phyloP scores from a whole-genome alignment of 805 yeast genomes.

The Scheffersomyces stipitis region DNA sequence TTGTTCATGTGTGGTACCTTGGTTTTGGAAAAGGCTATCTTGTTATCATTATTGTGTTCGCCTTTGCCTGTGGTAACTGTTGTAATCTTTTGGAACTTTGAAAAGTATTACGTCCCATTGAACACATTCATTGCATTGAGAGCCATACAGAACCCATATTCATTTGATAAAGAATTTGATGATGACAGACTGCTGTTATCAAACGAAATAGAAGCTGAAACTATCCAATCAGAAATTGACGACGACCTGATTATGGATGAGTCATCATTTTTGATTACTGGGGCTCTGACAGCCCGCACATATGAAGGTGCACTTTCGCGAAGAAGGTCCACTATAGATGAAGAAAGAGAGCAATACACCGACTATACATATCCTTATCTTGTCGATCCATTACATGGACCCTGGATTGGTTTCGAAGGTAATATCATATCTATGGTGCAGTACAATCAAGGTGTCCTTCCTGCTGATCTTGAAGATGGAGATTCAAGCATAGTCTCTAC shows the following conservation, averaged over 20 bases:
- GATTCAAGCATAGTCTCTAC: constrained; percentile 13
- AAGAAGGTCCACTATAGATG: constrained; percentile 53
- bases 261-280: constrained; percentile 20
- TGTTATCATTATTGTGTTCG: constrained; percentile 46
- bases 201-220: constrained; percentile 1
- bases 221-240: constrained; percentile 9
- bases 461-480: constrained; percentile 19
- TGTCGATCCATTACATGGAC: constrained; percentile 50
- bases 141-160: constrained; percentile 48
- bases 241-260: constrained; percentile 19
- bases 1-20: constrained; percentile 65
- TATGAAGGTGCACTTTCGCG: constrained; percentile 16
- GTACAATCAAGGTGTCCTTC: constrained; percentile 15
- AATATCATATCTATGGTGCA: constrained; percentile 46
- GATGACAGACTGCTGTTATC: constrained; percentile 25
- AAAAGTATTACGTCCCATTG: constrained; percentile 54
- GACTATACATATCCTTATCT: constrained; percentile 52
- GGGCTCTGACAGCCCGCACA: constrained; percentile 9
- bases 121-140: constrained; percentile 57
- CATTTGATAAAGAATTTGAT: constrained; percentile 42
- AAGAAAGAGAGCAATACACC: constrained; percentile 51
- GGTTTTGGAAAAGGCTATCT: constrained; percentile 57
- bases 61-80: constrained; percentile 51
- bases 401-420: constrained; percentile 58
- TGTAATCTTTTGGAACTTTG: constrained; percentile 49